Base-by-base conservation (phyloP, 2,329 filamentous ascomycete genomes). In the Venturia carpophila region DNA sequence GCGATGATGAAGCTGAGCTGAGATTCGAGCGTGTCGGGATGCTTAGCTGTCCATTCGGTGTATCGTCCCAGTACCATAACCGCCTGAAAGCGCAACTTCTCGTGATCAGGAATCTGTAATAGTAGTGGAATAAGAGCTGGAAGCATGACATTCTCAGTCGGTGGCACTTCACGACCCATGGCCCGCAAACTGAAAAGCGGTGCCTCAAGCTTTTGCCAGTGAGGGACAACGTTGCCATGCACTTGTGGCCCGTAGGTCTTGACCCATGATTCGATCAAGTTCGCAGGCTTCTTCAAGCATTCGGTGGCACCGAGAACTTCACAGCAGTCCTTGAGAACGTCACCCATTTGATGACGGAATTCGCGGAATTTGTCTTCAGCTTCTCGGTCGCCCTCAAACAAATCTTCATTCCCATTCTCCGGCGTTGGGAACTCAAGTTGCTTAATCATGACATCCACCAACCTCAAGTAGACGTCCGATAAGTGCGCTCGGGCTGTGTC, bases 51-150 rank as follows among this genome's bases (percentile, higher is more conserved):
- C 94, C 94, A 99, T 75, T 97, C 93, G 0, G 95, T 99, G 74
- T 99, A 99, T 68, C 94, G 85, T 45, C 92, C 94, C 27, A 99
- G 84, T 3, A 95, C 92, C 92, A 99, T 97, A 72, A 97, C 96
- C 6, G 93, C 93, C 68, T 96, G 93, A 77, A 99, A 99, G 9
- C 92, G 91, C n/a, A 99, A 84, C 79, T 97, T 99, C 77, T 97
- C 91, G 71, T 99, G 94, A 72, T 90, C 88, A 0, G 94, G 94
- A 67, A 99, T 96, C 73, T 95, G 90, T 13, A 96, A 91, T 68
- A 99, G 86, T 65, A 99, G 82, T 21, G 92, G 92, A 79, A 99
- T 96, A 19, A 99, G 86, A 72, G 93, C 90, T 3, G 92, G 90
- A 49, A 99, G 82, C 70, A 99, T 90, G 47, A 91, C 87, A 69